These are phyloP conservation scores for Backusella tarrabulga DNA, from an alignment of 192 early-diverging fungal genomes.

Conservation along the genomic window DNA sequence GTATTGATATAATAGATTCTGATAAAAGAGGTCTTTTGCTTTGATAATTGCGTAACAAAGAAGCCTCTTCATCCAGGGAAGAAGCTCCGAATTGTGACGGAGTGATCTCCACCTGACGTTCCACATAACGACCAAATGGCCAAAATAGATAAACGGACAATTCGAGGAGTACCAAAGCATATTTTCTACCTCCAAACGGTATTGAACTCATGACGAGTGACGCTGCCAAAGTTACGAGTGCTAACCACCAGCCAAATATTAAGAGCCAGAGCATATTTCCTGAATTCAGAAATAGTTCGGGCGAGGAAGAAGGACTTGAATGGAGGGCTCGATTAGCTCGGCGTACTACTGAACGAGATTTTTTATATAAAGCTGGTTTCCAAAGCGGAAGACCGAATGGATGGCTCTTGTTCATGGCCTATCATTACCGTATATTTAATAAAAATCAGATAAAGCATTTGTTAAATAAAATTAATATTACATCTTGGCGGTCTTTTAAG, in stretches of 20 bases:
- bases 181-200: slow-evolving; percentile 44
- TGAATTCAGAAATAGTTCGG: slow-evolving; percentile 67
- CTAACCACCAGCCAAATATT: slow-evolving; percentile 89
- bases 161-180: slow-evolving; percentile 68
- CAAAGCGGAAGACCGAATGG: slow-evolving; percentile 94
- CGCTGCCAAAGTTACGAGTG: slow-evolving; percentile 60
- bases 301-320: slow-evolving; percentile 56
- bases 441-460: not conserved
- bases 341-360: slow-evolving; percentile 85
- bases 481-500: not conserved
- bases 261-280: slow-evolving; percentile 88
- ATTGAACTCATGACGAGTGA: slow-evolving; percentile 59
- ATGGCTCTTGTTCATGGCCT: slow-evolving; percentile 79
- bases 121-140: slow-evolving; percentile 96
- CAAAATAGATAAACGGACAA: slow-evolving; percentile 86
- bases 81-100: slow-evolving; percentile 7
- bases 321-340: slow-evolving; percentile 83
- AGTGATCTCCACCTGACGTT: slow-evolving; percentile 47
- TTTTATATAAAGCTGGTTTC: slow-evolving; percentile 97
- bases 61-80: not conserved
- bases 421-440: slow-evolving; percentile 8
- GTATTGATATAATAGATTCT: not conserved
- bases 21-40: not conserved
- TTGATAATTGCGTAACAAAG: slow-evolving; percentile 3
- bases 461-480: not conserved